Percentiles rank a stretch among this genome's conserved stretches.
These are phyloP conservation scores for Arabidopsis suecica DNA, from an alignment of 345 rosid species.

Conservation along the genomic window DNA sequence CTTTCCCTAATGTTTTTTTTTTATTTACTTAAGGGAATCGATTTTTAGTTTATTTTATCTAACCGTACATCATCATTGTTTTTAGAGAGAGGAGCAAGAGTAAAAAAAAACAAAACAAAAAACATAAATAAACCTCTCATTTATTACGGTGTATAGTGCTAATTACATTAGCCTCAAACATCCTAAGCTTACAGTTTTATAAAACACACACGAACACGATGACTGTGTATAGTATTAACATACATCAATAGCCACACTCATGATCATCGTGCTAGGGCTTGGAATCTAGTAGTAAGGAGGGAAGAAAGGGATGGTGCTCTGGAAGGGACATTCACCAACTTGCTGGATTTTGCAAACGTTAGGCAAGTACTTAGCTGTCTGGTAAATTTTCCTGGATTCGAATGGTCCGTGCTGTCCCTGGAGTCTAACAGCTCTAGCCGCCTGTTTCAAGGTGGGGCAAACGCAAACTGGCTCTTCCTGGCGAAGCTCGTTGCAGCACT, in stretches of 20 bases:
- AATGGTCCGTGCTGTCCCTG: slow-evolving; percentile 26
- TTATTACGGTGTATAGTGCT: slow-evolving; percentile 25
- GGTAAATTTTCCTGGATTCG: neutral
- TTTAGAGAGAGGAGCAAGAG: too few species aligned
- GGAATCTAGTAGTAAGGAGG: slow-evolving; percentile 32
- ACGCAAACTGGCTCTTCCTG: slow-evolving; percentile 28
- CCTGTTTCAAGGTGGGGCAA: slow-evolving; percentile 37
- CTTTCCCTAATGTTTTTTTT: too few species aligned
- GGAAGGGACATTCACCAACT: slow-evolving; percentile 37
- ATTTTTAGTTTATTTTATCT: too few species aligned
- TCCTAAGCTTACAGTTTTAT: slow-evolving; percentile 2
- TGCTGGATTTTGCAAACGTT: slow-evolving; percentile 14
- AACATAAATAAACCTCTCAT: slow-evolving; percentile 4
- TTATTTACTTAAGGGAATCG: too few species aligned
- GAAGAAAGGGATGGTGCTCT: slow-evolving; percentile 5
- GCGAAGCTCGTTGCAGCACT: slow-evolving; percentile 39
- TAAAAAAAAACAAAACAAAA: too few species aligned
- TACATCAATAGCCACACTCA: slow-evolving; percentile 1
- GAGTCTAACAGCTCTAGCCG: slow-evolving; percentile 1
- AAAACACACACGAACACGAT: slow-evolving; percentile 26
- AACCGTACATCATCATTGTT: too few species aligned
- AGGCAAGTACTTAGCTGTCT: slow-evolving; percentile 34
- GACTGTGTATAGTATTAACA: slow-evolving; percentile 14
- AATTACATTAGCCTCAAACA: slow-evolving; percentile 33
- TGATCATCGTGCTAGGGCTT: neutral